Evolutionary conservation across 2,329 filamentous ascomycete genomes (phyloP).

Genomic region (Lachnellula hyalina): DNA sequence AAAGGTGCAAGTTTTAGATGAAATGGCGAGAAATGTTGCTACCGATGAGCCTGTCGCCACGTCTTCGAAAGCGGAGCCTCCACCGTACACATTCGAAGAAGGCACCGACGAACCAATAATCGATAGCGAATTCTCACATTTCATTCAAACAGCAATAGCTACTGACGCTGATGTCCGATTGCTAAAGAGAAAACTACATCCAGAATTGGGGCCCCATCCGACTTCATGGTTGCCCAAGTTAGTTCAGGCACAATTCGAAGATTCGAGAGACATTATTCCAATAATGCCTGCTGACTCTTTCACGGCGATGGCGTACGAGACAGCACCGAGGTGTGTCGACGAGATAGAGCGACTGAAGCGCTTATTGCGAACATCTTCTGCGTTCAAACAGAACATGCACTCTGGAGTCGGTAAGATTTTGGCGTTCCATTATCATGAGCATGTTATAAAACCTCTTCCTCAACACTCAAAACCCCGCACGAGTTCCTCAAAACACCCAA

Average conservation of each 20-base stretch:
- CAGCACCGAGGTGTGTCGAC: constrained; percentile 11
- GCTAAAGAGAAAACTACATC: constrained; percentile 6
- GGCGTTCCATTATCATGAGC: too few species aligned
- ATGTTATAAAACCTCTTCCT: too few species aligned
- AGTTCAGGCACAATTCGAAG: constrained; percentile 4
- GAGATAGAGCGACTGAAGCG: constrained; percentile 10
- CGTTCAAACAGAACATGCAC: background rate
- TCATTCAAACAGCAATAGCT: constrained; percentile 13
- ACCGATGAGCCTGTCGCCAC: background rate
- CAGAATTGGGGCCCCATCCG: background rate
- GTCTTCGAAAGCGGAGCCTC: constrained; percentile 7
- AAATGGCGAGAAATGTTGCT: constrained; percentile 2
- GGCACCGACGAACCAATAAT: constrained; percentile 7
- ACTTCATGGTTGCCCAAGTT: constrained; percentile 12
- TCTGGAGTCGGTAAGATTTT: background rate
- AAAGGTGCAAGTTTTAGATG: constrained; percentile 7
- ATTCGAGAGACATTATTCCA: constrained; percentile 5
- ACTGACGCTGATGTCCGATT: constrained; percentile 9
- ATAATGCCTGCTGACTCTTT: constrained; percentile 14
- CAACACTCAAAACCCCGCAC: too few species aligned
- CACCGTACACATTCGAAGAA: constrained; percentile 18
- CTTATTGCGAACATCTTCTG: constrained; percentile 8
- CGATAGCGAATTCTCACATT: constrained; percentile 12
- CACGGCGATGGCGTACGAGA: constrained; percentile 18
- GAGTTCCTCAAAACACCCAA: too few species aligned